Base-by-base conservation (phyloP, 805 yeast genomes). In the Pichia thaimueangensis region DNA sequence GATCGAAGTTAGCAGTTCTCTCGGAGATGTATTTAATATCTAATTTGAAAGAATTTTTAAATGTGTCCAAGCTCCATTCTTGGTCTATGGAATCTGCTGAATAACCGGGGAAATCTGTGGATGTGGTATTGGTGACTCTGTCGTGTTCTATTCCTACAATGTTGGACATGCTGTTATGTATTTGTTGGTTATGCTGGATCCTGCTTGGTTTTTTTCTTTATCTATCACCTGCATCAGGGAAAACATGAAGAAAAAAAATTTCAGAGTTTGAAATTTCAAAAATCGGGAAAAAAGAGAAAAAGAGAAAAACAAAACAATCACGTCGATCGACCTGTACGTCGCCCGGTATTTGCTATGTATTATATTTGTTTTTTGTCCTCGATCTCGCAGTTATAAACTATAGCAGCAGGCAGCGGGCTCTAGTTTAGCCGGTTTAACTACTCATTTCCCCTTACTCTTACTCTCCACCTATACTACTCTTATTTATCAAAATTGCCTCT, bases 101-200 rank as follows among this genome's bases (percentile, higher is more conserved):
- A 60, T 82, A 86, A 2, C 97, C 97, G 6, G 97, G 97, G 59
- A 88, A 91, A 58, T 89, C 97, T 1, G 89, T 86, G 30, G 94
- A 74, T 1, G 91, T 72, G 4, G 93, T 86, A 65, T 88, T 86
- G 15, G 95, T 82, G 31, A 89, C 96, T 56, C 96, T 78, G 60
- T 89, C 93, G 62, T 82, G 82, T 58, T 89, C 95, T 39, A 88
- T 82, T 24, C 88, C 89, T 33, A 88, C 91, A 47, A 86, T 76
- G 54, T 83, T 80, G 36, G 66, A 60, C 66, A 62, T 61, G 19
- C 6, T 33, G 25, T 31, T 7, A 5, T 31, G 31, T 29, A 16
- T 16, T 9, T 29, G 9, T 7, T 7, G 11, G 9, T 9, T n/a
- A 10, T 12, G 6, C n/a, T 21, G 28, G 38, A 28, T 7, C 17